phyloP scores from a whole-genome alignment of 768 basidiomycete genomes.

The Auricularia sp. region DNA sequence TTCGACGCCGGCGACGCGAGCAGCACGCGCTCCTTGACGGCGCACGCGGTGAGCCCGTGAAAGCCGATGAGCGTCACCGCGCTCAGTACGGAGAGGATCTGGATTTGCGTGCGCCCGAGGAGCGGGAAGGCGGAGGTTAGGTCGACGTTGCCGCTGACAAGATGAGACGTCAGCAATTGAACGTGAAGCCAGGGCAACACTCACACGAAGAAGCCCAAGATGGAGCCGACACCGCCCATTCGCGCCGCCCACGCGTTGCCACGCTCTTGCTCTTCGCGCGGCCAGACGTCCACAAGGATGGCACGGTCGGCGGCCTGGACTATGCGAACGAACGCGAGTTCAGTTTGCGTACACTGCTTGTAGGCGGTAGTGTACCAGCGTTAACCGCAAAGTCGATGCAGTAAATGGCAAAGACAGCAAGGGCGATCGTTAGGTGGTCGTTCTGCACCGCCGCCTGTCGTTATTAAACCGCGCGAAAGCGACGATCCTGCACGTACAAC shows the following conservation, averaged over 20 bases:
- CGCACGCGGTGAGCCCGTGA: not conserved
- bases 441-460: slow-evolving; percentile 31
- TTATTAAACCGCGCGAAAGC: not conserved
- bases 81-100: slow-evolving; percentile 72
- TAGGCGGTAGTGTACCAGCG: slow-evolving; percentile 27
- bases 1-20: slow-evolving; percentile 29
- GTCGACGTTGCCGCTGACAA: slow-evolving; percentile 65
- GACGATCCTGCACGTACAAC: slow-evolving; percentile 20
- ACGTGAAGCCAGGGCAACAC: slow-evolving; percentile 20
- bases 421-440: slow-evolving; percentile 55
- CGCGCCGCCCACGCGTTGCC: slow-evolving; percentile 94
- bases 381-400: slow-evolving; percentile 59
- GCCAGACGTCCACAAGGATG: slow-evolving; percentile 76
- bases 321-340: slow-evolving; percentile 19
- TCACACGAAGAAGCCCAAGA: slow-evolving; percentile 82
- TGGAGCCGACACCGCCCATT: slow-evolving; percentile 83
- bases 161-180: not conserved
- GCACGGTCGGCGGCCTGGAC: slow-evolving; percentile 89
- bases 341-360: slow-evolving; percentile 4
- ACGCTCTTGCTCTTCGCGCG: slow-evolving; percentile 61
- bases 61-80: slow-evolving; percentile 47
- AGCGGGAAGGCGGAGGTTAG: slow-evolving; percentile 61
- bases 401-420: slow-evolving; percentile 67
- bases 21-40: slow-evolving; percentile 68
- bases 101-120: slow-evolving; percentile 68